A percentile compares a stretch with the other conserved stretches of the same genome.
These are phyloP conservation scores for Russula dissimulans DNA, from an alignment of 768 basidiomycete genomes.

Conservation along the genomic window DNA sequence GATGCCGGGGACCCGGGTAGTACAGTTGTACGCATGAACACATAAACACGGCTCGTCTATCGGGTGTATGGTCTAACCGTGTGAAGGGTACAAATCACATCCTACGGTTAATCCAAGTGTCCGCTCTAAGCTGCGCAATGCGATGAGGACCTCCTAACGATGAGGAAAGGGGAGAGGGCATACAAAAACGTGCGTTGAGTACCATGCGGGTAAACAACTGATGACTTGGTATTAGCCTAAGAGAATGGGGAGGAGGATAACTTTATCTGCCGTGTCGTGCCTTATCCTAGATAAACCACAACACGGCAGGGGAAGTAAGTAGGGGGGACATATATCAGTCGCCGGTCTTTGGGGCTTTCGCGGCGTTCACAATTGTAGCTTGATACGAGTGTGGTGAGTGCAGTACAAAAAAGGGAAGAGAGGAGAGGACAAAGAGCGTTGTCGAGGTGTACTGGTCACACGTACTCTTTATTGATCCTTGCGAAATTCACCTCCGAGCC, in stretches of 20 bases:
- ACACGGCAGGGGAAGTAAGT: too few relatives aligned
- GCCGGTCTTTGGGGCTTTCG: constrained; percentile 53
- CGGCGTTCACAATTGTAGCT: constrained; percentile 68
- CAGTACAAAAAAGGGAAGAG: too few relatives aligned
- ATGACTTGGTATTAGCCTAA: constrained; percentile 42
- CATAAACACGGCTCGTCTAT: too few relatives aligned
- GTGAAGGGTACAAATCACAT: too few relatives aligned
- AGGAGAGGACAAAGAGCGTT: too few relatives aligned
- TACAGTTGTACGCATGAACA: too few relatives aligned
- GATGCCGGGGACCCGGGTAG: too few relatives aligned
- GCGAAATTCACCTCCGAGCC: constrained; percentile 60
- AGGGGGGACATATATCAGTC: constrained; percentile 56
- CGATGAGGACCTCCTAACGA: background rate
- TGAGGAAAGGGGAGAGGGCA: background rate
- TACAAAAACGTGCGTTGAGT: constrained; percentile 23
- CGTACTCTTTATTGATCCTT: constrained; percentile 68
- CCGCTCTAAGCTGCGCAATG: background rate
- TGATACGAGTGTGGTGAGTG: background rate
- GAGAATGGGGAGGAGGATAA: background rate
- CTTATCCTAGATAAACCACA: too few relatives aligned
- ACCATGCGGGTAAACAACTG: constrained; percentile 47
- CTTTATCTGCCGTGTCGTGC: background rate
- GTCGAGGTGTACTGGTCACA: background rate
- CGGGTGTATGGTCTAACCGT: too few relatives aligned
- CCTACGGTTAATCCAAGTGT: background rate